Evolutionary conservation across 306 rosid genomes (phyloP).

Genomic region (Glycine soja): DNA sequence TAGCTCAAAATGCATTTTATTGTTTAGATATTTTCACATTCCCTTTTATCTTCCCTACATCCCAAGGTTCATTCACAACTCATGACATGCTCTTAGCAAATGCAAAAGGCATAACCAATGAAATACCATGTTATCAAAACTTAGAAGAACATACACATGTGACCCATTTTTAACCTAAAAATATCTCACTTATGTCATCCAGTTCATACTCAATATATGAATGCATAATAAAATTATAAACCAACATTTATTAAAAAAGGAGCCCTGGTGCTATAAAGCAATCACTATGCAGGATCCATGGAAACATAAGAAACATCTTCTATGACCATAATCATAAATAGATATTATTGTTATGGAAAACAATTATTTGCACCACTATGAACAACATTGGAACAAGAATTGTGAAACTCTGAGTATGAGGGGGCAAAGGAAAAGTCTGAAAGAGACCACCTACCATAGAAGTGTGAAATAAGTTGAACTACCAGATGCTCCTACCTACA

Average conservation of each 20-base stretch:
- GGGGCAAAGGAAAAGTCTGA: slow-evolving; percentile 27
- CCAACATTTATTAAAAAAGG: slow-evolving; percentile 1
- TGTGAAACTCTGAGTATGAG: slow-evolving; percentile 17
- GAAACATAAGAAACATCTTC: slow-evolving; percentile 27
- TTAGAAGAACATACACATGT: neutral
- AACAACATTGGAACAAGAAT: neutral
- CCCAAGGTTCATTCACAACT: slow-evolving; percentile 4
- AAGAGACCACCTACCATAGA: slow-evolving; percentile 71
- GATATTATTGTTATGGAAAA: neutral
- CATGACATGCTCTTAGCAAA: slow-evolving; percentile 1
- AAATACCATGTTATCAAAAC: neutral
- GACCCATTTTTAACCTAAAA: neutral
- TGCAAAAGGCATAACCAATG: slow-evolving; percentile 11
- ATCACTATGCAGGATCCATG: neutral
- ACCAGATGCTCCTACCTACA: slow-evolving; percentile 99
- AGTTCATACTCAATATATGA: neutral
- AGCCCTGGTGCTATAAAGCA: neutral
- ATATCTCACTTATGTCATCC: neutral
- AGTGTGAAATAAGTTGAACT: slow-evolving; percentile 95
- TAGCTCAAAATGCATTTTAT: neutral
- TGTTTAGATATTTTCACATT: neutral
- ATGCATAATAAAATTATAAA: neutral
- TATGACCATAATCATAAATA: slow-evolving; percentile 24
- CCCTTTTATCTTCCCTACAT: slow-evolving; percentile 25
- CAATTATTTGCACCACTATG: slow-evolving; percentile 18